A percentile compares a stretch with the other conserved stretches of the same genome.
These are phyloP conservation scores for Glarea lozoyensis DNA, from an alignment of 495 filamentous ascomycete species.

Conservation along the genomic window DNA sequence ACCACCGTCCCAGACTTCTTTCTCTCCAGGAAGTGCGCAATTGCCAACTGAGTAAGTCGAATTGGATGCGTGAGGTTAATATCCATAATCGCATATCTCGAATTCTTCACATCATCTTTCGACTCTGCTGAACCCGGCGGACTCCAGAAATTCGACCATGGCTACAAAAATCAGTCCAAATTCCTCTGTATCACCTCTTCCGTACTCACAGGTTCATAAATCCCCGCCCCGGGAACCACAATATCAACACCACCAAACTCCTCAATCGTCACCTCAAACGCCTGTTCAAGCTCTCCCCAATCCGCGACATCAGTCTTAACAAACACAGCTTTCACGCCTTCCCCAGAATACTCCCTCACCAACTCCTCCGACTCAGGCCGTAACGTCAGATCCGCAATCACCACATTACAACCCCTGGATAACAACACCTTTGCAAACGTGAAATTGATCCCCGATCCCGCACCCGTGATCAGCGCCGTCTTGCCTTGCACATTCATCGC, in stretches of 20 bases:
- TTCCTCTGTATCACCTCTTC: not conserved
- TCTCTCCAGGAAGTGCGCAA: conserved; percentile 39
- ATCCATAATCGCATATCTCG: conserved; percentile 49
- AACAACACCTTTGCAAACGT: conserved; percentile 56
- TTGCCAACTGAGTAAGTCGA: conserved; percentile 56
- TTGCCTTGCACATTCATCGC: conserved; percentile 23
- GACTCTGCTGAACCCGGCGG: conserved; percentile 25
- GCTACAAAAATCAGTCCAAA: conserved; percentile 7
- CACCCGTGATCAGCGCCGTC: conserved; percentile 70
- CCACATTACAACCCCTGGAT: conserved; percentile 50
- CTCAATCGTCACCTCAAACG: conserved; percentile 47
- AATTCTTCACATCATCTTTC: conserved; percentile 33
- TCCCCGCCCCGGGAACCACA: conserved; percentile 59
- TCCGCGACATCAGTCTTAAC: conserved; percentile 53
- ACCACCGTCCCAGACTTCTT: conserved; percentile 28
- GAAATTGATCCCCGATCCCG: conserved; percentile 61
- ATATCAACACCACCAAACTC: conserved; percentile 56
- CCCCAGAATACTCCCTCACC: conserved; percentile 30
- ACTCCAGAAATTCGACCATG: conserved; percentile 20
- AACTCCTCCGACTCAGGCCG: conserved; percentile 53
- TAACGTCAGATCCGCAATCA: conserved; percentile 55
- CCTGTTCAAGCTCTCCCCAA: conserved; percentile 48
- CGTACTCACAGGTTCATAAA: conserved; percentile 43
- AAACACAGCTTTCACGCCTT: conserved; percentile 43
- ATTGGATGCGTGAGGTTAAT: conserved; percentile 67